Base-by-base conservation (phyloP, 2,329 filamentous ascomycete species). In the Penicillium sp. region DNA sequence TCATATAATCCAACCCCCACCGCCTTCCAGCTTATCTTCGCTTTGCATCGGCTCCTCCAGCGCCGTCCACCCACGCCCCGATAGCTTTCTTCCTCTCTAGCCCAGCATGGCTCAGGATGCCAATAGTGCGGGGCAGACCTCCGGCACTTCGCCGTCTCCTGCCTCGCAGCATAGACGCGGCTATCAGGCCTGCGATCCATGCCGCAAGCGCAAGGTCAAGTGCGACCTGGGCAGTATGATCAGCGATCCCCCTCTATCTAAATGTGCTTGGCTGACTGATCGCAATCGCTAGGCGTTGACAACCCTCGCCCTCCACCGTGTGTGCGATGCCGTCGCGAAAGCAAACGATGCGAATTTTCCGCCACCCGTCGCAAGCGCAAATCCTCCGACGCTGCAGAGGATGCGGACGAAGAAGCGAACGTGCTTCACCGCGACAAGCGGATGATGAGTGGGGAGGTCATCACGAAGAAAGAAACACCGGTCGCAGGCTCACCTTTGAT, bases 301-400 rank as follows among this genome's bases (percentile, higher is more conserved):
- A 91, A 93, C 57, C 93, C 93, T 16, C 83, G 90, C 67, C 88
- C 94, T 57, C 91, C 91, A 39, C 93, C 93, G 2, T 98, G 93
- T 66, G 86, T 91, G 44, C 83, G 93, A 60, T 98, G 93, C 65
- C 84, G 89, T 37, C 83, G 93, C 53, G 93, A 98, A 73, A 88
- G 84, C 71, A 97, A 97, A 67, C 85, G 95, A 58, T 98, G 93
- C 73, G 94, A 85, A 76, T 98, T 98, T 74, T 94, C 89, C 48
- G 87, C 89, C 14, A 97, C 90, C 20, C 79, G 93, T 35, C 83
- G 93, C 61, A 97, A 97, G 80, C 81, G 89, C 62, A 94, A 93
- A 75, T 77, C 77, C 33, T 80, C 71, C 17, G 74, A 72, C 41
- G 68, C 64, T 36, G 64, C 62, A 26, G 50, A 62, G 25, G 49